Evolutionary conservation across 1,284 basidiomycete species (phyloP), one percentile per base, ranked within the genome.

Genomic region (Cerioporus squamosus): DNA sequence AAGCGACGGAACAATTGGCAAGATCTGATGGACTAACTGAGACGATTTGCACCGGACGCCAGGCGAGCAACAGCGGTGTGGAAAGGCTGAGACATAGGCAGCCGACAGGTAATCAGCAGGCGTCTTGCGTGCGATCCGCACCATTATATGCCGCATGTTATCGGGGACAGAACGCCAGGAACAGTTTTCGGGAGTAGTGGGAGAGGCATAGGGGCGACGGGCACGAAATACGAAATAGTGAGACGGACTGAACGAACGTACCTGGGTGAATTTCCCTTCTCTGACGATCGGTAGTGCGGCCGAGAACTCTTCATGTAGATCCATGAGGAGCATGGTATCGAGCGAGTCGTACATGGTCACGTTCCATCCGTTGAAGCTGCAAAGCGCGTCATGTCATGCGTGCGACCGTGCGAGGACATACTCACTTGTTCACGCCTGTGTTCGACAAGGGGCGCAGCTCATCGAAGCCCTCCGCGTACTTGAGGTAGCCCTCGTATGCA

Each of bases 251-350:
- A 26, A 26, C 26, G 26, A 14, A 55, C 62, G 20, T n/a, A 63
- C 62, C 59, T 56, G 72, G 12, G 78, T 74, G 62, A 95, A 94
- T 66, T 90, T 85, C 51, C 86, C 75, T 51, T 83, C 77, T 45
- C 83, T 78, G 24, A 97, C 82, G 59, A 91, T 79, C n/a, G 83
- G 77, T 3, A 95, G 75, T 3, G 91, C 93, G 2, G 87, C 80
- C 23, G 79, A 72, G 73, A 91, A 97, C 71, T 97, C 91, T 14
- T 86, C 82, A n/a, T 86, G 75, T 12, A 97, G 80, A 23, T 81
- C 89, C 90, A 98, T 92, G 51, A 98, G 76, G 26, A 93, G 80
- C 76, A 98, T 88, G 0, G 95, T 97, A 70, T 97, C 94, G 17
- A 98, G 81, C 2, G 90, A 85, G 68, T 94, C 93, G 60, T 93